Evolutionary conservation across 192 early-diverging fungal species (phyloP).

Genomic region (Backusella liffmaniae): DNA sequence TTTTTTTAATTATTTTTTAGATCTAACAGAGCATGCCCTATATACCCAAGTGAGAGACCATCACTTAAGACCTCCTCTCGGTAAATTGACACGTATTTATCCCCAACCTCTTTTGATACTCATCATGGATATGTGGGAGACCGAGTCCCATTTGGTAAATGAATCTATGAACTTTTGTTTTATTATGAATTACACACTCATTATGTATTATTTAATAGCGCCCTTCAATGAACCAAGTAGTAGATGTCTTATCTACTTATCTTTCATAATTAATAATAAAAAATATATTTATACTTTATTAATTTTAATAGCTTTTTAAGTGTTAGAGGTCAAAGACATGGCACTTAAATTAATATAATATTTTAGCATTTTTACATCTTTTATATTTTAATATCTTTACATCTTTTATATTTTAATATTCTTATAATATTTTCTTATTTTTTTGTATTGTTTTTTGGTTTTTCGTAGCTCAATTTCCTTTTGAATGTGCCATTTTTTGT

Average conservation of each 20-base stretch:
- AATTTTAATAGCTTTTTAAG: too few relatives aligned
- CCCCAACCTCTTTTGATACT: background rate
- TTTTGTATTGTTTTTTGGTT: too few relatives aligned
- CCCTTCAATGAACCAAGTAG: constrained; percentile 1
- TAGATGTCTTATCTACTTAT: background rate
- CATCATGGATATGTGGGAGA: background rate
- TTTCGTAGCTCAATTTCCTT: too few relatives aligned
- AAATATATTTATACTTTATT: too few relatives aligned
- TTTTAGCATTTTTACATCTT: too few relatives aligned
- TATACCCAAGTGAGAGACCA: background rate
- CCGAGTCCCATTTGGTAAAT: background rate
- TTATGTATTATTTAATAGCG: background rate
- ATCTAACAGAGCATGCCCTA: background rate
- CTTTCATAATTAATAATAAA: background rate
- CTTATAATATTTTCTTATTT: too few relatives aligned
- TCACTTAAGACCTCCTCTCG: background rate
- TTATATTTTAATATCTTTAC: too few relatives aligned
- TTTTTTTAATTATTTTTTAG: background rate
- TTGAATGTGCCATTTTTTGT: too few relatives aligned
- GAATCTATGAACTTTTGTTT: background rate
- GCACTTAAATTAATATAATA: too few relatives aligned
- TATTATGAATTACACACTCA: background rate
- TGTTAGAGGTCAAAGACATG: too few relatives aligned
- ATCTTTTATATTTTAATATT: too few relatives aligned
- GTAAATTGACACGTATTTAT: background rate